Evolutionary conservation across 1,284 basidiomycete genomes (phyloP).

Genomic region (Apiotrichum domesticum): DNA sequence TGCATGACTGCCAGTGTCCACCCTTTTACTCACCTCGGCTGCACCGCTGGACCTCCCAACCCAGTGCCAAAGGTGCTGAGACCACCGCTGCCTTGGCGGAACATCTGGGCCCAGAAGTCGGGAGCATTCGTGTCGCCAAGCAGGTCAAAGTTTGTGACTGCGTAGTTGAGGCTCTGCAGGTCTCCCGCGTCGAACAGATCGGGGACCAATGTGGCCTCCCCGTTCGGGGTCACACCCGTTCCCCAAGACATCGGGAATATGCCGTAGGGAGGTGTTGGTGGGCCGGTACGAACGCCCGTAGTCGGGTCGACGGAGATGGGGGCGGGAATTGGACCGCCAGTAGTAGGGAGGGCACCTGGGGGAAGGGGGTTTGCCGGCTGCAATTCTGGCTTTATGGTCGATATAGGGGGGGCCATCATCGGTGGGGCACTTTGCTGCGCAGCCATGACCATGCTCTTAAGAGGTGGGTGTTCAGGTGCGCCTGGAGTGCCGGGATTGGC

Average conservation of each 20-base stretch:
- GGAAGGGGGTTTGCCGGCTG: background rate
- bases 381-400: too few relatives aligned
- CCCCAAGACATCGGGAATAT: constrained; percentile 3
- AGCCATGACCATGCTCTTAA: background rate
- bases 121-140: constrained; percentile 8
- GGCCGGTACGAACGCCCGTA: background rate
- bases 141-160: constrained; percentile 20
- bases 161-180: constrained; percentile 18
- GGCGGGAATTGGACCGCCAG: background rate
- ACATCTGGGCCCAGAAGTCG: constrained; percentile 14
- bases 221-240: constrained; percentile 4
- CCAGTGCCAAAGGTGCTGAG: constrained; percentile 6
- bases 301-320: background rate
- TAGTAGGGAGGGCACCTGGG: background rate
- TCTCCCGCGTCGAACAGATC: constrained; percentile 15
- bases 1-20: too few relatives aligned
- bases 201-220: constrained; percentile 4
- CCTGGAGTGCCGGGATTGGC: constrained; percentile 6
- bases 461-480: constrained; percentile 9
- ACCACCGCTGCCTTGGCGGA: constrained; percentile 7
- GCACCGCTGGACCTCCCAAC: background rate
- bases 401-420: background rate
- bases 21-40: background rate
- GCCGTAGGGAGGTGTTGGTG: constrained; percentile 8
- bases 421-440: constrained; percentile 6